Evolutionary conservation across 2,329 filamentous ascomycete genomes (phyloP).

Genomic region (Ambrosiella xylebori): DNA sequence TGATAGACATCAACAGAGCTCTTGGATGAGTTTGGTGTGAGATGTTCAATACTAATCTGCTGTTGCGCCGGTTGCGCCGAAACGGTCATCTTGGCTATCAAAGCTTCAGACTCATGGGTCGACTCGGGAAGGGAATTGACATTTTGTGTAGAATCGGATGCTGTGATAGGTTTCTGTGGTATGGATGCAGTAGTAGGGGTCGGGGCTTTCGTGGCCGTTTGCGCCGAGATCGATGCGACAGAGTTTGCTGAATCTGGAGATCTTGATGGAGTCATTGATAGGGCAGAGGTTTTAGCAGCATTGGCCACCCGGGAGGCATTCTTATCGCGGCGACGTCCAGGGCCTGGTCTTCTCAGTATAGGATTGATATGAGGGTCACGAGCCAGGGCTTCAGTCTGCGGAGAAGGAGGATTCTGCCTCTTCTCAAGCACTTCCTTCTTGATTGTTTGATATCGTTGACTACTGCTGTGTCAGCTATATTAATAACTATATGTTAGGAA

Average conservation of each 20-base stretch:
- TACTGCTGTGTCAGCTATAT: slow-evolving; percentile 17
- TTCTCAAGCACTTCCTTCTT: slow-evolving; percentile 17
- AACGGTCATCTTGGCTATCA: no score
- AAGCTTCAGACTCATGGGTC: no score
- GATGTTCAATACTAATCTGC: no score
- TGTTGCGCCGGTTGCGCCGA: no score
- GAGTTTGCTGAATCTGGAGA: background rate
- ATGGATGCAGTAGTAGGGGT: no score
- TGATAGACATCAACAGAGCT: no score
- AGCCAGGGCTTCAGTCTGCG: background rate
- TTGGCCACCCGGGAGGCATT: slow-evolving; percentile 3
- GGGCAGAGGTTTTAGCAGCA: background rate
- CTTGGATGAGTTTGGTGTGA: no score
- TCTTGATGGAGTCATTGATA: background rate
- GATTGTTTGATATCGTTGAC: slow-evolving; percentile 45
- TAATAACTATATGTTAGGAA: background rate
- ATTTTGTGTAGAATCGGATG: no score
- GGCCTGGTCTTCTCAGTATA: slow-evolving; percentile 42
- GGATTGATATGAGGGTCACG: slow-evolving; percentile 37
- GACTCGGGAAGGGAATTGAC: no score
- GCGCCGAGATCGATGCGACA: slow-evolving; percentile 4
- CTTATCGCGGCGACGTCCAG: slow-evolving; percentile 35
- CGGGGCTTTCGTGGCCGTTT: no score
- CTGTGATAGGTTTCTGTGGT: no score
- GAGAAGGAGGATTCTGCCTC: slow-evolving; percentile 23